A percentile compares a stretch with the other conserved stretches of the same genome.
These are phyloP conservation scores for Catharanthus roseus DNA, from an alignment of 257 asterid species.

Conservation along the genomic window DNA sequence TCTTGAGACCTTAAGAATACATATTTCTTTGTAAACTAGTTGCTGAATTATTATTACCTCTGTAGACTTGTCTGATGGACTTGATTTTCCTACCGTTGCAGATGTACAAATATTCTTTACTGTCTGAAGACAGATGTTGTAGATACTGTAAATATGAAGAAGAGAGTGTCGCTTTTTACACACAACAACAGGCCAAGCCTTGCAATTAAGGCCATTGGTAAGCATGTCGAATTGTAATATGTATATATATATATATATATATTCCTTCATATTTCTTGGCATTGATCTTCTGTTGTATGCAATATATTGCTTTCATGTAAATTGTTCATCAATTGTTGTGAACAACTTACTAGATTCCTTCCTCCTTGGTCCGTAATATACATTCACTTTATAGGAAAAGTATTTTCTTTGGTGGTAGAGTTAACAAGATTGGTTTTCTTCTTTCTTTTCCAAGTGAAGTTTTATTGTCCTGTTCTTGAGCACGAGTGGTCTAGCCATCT, in stretches of 20 bases:
- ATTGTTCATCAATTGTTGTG: slow-evolving; percentile 7
- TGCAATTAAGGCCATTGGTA: slow-evolving; percentile 21
- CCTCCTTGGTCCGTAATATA: not conserved
- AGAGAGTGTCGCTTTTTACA: not conserved
- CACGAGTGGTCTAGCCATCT: not conserved
- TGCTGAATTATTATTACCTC: not conserved
- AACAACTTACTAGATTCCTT: not conserved
- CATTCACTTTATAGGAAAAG: not conserved
- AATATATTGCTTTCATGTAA: slow-evolving; percentile 4
- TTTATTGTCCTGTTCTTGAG: too few species aligned
- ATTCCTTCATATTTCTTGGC: not conserved
- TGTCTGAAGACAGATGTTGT: slow-evolving; percentile 32
- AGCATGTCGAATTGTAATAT: slow-evolving; percentile 7
- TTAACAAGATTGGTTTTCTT: not conserved
- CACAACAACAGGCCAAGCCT: slow-evolving; percentile 14
- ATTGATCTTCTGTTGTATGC: not conserved
- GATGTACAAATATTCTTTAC: slow-evolving; percentile 33
- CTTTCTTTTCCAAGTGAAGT: not conserved
- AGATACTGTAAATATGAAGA: slow-evolving; percentile 31
- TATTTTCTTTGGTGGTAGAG: not conserved
- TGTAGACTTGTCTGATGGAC: not conserved
- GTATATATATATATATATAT: not conserved
- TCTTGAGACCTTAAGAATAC: not conserved
- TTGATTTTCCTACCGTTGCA: slow-evolving; percentile 24
- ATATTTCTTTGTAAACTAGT: not conserved